Percentiles rank a stretch among this genome's conserved stretches.
phyloP scores from a whole-genome alignment of 1,284 basidiomycete species.

The Marasmius sp. region DNA sequence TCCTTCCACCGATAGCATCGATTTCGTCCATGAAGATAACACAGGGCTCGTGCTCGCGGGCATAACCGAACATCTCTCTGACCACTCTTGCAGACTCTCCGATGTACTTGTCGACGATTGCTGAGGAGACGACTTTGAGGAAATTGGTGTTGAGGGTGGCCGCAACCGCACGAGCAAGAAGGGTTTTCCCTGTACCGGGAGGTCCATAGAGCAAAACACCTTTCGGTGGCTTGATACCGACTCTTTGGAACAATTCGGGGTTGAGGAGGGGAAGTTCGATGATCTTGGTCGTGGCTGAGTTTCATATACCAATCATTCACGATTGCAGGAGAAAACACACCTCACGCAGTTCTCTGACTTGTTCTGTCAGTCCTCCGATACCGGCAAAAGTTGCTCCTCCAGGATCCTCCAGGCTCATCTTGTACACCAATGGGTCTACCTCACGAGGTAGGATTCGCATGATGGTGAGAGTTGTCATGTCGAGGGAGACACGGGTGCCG shows the following conservation, averaged over 20 bases:
- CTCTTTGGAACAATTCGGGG: slow-evolving; percentile 93
- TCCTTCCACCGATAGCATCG: slow-evolving; percentile 92
- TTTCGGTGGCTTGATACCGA: slow-evolving; percentile 95
- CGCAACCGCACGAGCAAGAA: slow-evolving; percentile 94
- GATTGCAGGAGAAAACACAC: slow-evolving; percentile 40
- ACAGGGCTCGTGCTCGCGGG: slow-evolving; percentile 95
- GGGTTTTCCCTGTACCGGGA: slow-evolving; percentile 94
- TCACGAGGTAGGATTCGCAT: slow-evolving; percentile 98
- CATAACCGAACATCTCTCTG: slow-evolving; percentile 98
- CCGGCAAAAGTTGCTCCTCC: slow-evolving; percentile 95
- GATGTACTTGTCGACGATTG: slow-evolving; percentile 99
- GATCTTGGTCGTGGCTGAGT: slow-evolving; percentile 50
- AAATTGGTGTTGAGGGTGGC: slow-evolving; percentile 97
- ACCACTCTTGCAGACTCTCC: slow-evolving; percentile 96
- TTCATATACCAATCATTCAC: neutral
- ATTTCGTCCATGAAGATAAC: slow-evolving; percentile 99
- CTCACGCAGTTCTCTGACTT: slow-evolving; percentile 95
- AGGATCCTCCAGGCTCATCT: slow-evolving; percentile 99
- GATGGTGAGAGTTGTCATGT: slow-evolving; percentile 99
- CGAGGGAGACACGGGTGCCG: slow-evolving; percentile 94
- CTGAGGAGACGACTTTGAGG: slow-evolving; percentile 98
- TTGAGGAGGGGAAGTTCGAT: slow-evolving; percentile 96
- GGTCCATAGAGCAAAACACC: slow-evolving; percentile 93
- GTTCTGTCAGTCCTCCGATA: slow-evolving; percentile 94
- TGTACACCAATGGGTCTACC: slow-evolving; percentile 98